Percentiles rank a stretch among this genome's conserved stretches.
Conservation (phyloP, 768 basidiomycete species). For the Leccinum olivaceopallidum region DNA sequence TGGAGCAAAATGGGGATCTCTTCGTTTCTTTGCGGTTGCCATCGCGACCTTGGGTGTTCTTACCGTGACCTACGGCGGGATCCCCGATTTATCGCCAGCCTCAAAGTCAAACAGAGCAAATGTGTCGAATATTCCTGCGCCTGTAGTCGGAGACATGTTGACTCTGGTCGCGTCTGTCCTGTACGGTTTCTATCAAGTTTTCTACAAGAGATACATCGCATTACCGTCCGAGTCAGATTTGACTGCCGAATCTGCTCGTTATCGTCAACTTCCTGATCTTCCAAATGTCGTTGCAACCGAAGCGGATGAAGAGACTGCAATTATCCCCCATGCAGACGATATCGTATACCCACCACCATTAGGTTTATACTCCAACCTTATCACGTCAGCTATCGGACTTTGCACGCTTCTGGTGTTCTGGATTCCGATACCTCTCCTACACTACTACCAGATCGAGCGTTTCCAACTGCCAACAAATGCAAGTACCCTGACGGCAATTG, state of each 20-base stretch:
- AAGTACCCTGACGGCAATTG: slow-evolving; percentile 51
- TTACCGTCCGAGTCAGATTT: slow-evolving; percentile 64
- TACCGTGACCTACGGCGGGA: slow-evolving; percentile 81
- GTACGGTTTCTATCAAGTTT: slow-evolving; percentile 79
- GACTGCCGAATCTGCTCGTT: slow-evolving; percentile 38
- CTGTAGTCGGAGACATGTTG: slow-evolving; percentile 71
- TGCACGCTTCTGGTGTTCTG: slow-evolving; percentile 73
- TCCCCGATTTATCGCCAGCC: slow-evolving; percentile 29
- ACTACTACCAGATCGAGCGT: slow-evolving; percentile 60
- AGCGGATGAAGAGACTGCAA: slow-evolving; percentile 21
- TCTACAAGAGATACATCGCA: slow-evolving; percentile 80
- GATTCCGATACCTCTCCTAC: slow-evolving; percentile 76
- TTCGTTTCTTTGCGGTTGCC: slow-evolving; percentile 68
- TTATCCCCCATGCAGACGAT: slow-evolving; percentile 28
- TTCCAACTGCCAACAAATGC: slow-evolving; percentile 64
- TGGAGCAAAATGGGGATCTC: slow-evolving; percentile 58
- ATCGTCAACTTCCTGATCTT: slow-evolving; percentile 45
- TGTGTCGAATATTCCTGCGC: slow-evolving; percentile 38
- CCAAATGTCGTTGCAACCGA: slow-evolving; percentile 34
- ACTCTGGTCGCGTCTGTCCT: slow-evolving; percentile 70
- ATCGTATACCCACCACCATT: slow-evolving; percentile 67
- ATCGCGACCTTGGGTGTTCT: slow-evolving; percentile 82
- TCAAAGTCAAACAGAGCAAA: slow-evolving; percentile 16
- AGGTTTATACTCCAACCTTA: slow-evolving; percentile 79
- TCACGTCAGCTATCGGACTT: slow-evolving; percentile 80